Conservation (phyloP, 495 filamentous ascomycete genomes). For the Penicillium maclennaniae region DNA sequence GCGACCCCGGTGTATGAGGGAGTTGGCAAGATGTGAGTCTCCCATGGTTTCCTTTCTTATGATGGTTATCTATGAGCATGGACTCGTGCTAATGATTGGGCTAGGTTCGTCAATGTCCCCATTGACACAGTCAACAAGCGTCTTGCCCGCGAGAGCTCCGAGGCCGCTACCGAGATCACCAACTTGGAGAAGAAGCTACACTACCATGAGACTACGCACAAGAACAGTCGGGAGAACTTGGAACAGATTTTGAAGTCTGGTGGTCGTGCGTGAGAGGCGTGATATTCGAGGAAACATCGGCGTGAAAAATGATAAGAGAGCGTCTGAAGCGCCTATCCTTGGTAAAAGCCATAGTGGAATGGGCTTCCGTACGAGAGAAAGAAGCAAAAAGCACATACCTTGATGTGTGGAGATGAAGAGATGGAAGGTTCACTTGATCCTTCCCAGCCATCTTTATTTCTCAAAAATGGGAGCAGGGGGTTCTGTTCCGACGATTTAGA, state of each 20-base stretch:
- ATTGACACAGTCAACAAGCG: constrained; percentile 68
- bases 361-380: background rate
- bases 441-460: background rate
- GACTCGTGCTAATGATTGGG: background rate
- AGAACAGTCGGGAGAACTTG: constrained; percentile 86
- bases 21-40: constrained; percentile 87
- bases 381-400: background rate
- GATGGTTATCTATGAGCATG: background rate
- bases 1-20: constrained; percentile 88
- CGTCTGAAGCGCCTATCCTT: background rate
- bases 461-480: background rate
- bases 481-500: constrained; percentile 12
- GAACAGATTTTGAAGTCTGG: constrained; percentile 73
- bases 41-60: background rate
- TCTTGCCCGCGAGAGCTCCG: constrained; percentile 68
- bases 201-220: constrained; percentile 90
- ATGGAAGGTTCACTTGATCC: background rate
- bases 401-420: background rate
- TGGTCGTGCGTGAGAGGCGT: constrained; percentile 29
- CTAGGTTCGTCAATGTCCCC: constrained; percentile 83
- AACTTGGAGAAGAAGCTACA: constrained; percentile 84
- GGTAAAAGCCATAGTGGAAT: background rate
- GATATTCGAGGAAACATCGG: background rate
- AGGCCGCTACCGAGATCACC: constrained; percentile 70
- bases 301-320: background rate